Percentiles rank a stretch among this genome's conserved stretches.
These are phyloP conservation scores for Kazachstania sp. DNA, from an alignment of 1,139 yeast genomes.

Conservation along the genomic window DNA sequence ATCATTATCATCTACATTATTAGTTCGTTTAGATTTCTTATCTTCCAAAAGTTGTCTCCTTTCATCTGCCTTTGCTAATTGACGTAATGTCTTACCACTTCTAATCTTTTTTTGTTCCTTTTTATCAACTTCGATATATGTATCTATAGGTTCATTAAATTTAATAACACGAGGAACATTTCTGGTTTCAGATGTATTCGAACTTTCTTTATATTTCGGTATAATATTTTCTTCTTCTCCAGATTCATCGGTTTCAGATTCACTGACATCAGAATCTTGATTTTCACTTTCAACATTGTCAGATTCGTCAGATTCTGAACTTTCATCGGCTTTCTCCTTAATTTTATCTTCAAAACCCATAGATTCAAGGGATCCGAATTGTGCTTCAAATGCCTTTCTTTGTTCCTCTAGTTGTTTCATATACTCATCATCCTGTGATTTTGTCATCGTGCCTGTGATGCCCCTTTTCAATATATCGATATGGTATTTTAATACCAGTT, in stretches of 20 bases:
- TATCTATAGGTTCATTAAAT: slow-evolving; percentile 31
- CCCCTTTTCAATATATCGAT: not conserved
- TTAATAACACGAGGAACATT: slow-evolving; percentile 39
- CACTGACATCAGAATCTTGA: slow-evolving; percentile 1
- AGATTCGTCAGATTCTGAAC: slow-evolving; percentile 12
- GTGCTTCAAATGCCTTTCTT: slow-evolving; percentile 56
- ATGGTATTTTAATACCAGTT: no score
- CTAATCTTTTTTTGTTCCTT: slow-evolving; percentile 38
- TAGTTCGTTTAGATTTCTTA: slow-evolving; percentile 13
- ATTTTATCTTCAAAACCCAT: slow-evolving; percentile 54
- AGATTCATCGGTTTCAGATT: slow-evolving; percentile 12
- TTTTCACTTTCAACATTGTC: not conserved
- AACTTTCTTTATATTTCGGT: not conserved
- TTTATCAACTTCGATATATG: slow-evolving; percentile 33
- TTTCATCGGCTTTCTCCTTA: slow-evolving; percentile 21
- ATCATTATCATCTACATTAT: slow-evolving; percentile 32
- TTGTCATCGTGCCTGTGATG: not conserved
- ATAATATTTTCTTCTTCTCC: slow-evolving; percentile 7
- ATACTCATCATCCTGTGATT: slow-evolving; percentile 35
- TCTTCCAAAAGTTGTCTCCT: slow-evolving; percentile 7
- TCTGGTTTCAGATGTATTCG: not conserved
- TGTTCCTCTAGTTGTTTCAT: slow-evolving; percentile 46
- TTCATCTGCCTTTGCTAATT: slow-evolving; percentile 6
- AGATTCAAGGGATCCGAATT: slow-evolving; percentile 54
- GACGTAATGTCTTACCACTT: slow-evolving; percentile 31